phyloP scores from a whole-genome alignment of 257 asterid species.

The Plantago ovata region DNA sequence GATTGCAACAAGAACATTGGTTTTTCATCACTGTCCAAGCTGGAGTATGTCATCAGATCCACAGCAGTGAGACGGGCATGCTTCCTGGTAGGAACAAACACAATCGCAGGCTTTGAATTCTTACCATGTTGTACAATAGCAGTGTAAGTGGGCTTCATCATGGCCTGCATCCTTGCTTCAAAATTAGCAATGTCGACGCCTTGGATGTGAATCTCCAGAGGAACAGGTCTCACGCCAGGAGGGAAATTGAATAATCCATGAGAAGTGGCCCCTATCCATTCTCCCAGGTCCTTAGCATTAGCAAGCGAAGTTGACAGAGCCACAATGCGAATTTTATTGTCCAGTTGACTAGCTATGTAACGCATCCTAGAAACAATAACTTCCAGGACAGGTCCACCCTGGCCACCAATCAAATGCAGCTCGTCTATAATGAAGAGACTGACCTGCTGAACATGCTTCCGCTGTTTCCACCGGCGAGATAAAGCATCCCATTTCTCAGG shows the following conservation, averaged over 20 bases:
- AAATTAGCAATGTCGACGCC: slow-evolving; percentile 54
- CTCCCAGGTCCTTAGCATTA: slow-evolving; percentile 61
- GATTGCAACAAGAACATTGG: slow-evolving; percentile 40
- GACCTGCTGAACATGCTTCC: slow-evolving; percentile 60
- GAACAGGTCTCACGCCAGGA: slow-evolving; percentile 63
- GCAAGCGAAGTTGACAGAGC: slow-evolving; percentile 58
- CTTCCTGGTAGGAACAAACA: slow-evolving; percentile 57
- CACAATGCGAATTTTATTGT: slow-evolving; percentile 51
- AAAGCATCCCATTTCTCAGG: slow-evolving; percentile 70
- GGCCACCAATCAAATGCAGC: slow-evolving; percentile 61
- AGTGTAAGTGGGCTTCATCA: slow-evolving; percentile 59
- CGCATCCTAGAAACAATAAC: slow-evolving; percentile 58
- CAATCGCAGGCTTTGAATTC: slow-evolving; percentile 53
- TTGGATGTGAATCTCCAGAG: slow-evolving; percentile 58
- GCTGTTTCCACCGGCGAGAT: slow-evolving; percentile 60
- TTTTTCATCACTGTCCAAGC: slow-evolving; percentile 39
- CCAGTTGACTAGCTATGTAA: slow-evolving; percentile 55
- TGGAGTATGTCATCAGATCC: slow-evolving; percentile 58
- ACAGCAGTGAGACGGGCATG: slow-evolving; percentile 62
- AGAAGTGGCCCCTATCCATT: slow-evolving; percentile 63
- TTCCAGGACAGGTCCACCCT: slow-evolving; percentile 55
- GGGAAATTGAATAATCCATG: slow-evolving; percentile 64
- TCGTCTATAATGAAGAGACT: slow-evolving; percentile 51
- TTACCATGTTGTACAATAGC: slow-evolving; percentile 58
- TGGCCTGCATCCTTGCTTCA: slow-evolving; percentile 64